These are phyloP conservation scores for Aphanocladium album DNA, from an alignment of 2,329 filamentous ascomycete genomes.

Conservation along the genomic window DNA sequence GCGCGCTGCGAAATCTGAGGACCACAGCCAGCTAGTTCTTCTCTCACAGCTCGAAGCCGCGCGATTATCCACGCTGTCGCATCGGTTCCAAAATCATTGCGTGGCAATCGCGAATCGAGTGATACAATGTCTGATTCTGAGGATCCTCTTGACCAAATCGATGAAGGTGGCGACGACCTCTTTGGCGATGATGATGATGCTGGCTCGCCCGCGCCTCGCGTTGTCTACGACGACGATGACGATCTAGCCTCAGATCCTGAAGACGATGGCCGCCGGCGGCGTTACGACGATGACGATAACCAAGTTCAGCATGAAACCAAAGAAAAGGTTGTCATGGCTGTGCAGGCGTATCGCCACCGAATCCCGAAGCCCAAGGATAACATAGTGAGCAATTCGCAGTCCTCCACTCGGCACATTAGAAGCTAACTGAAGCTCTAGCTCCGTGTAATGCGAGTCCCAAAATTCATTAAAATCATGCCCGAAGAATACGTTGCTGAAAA, in stretches of 20 bases:
- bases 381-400: constrained; percentile 46
- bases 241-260: constrained; percentile 50
- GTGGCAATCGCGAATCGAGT: neutral
- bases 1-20: constrained; percentile 4
- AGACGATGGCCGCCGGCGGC: constrained; percentile 34
- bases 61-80: constrained; percentile 1
- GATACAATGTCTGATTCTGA: constrained; percentile 53
- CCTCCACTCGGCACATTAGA: neutral
- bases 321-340: constrained; percentile 56
- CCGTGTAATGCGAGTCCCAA: constrained; percentile 65
- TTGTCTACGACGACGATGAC: constrained; percentile 52
- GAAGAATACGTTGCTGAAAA: constrained; percentile 60
- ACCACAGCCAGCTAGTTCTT: neutral
- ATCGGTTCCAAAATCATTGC: neutral
- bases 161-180: constrained; percentile 55
- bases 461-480: constrained; percentile 66
- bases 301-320: constrained; percentile 42
- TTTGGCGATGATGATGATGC: constrained; percentile 59
- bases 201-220: constrained; percentile 60
- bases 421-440: constrained; percentile 41
- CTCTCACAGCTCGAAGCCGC: neutral
- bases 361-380: constrained; percentile 67
- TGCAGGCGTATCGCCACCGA: constrained; percentile 63
- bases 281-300: constrained; percentile 42
- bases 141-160: constrained; percentile 46